A percentile compares a stretch with the other conserved stretches of the same genome.
These are phyloP conservation scores for Didymella exigua DNA, from an alignment of 2,329 filamentous ascomycete species.

Conservation along the genomic window DNA sequence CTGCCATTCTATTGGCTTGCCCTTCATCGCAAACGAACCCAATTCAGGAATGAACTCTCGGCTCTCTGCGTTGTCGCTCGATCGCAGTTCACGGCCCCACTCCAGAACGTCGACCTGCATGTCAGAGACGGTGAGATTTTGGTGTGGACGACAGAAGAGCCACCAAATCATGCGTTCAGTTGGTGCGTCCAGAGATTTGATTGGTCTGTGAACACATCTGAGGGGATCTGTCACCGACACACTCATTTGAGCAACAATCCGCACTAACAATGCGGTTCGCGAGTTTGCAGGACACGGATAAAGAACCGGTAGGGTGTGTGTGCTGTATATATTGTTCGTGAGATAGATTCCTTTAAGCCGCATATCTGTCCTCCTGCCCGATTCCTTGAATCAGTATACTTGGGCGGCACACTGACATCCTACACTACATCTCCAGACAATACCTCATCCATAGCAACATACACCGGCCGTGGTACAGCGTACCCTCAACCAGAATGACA, in stretches of 20 bases:
- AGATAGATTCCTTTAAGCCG: conserved; percentile 31
- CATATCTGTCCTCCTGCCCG: conserved; percentile 28
- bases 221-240: conserved; percentile 18
- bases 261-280: conserved; percentile 7
- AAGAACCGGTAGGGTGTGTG: conserved; percentile 12
- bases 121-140: conserved; percentile 42
- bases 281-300: conserved; percentile 18
- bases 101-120: conserved; percentile 25
- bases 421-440: neutral
- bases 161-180: conserved; percentile 19
- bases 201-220: conserved; percentile 18
- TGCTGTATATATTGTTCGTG: conserved; percentile 26
- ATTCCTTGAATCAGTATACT: conserved; percentile 16
- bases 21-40: conserved; percentile 27
- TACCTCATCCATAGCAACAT: neutral
- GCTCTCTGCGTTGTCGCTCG: conserved; percentile 44
- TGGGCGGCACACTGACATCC: conserved; percentile 1
- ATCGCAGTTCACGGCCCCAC: conserved; percentile 26
- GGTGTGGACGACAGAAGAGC: conserved; percentile 9
- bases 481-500: conserved; percentile 26
- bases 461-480: neutral
- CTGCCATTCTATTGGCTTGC: conserved; percentile 27
- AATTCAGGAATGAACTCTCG: conserved; percentile 30
- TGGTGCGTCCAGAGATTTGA: conserved; percentile 4
- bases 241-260: conserved; percentile 13